Conservation (phyloP, 306 rosid species). For the Cucurbita moschata region DNA sequence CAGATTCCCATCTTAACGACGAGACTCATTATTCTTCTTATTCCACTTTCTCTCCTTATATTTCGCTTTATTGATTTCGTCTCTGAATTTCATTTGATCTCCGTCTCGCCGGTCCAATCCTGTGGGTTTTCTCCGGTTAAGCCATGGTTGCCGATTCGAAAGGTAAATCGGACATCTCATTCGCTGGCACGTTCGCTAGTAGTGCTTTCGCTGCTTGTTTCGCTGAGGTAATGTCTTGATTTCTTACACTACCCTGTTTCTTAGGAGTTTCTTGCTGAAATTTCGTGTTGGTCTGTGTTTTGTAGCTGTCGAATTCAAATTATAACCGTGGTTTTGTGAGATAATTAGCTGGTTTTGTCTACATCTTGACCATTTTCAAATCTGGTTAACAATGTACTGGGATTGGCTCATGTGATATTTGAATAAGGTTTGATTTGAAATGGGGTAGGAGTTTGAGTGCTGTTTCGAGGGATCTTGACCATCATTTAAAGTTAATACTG, state of each 20-base stretch:
- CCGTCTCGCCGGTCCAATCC: background rate
- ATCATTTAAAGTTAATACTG: background rate
- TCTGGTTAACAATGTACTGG: background rate
- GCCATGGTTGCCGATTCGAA: constrained; percentile 43
- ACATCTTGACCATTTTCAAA: background rate
- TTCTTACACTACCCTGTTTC: background rate
- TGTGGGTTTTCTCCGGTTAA: background rate
- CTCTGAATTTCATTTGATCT: background rate
- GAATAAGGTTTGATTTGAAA: background rate
- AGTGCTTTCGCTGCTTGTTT: constrained; percentile 62
- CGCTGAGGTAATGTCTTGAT: constrained; percentile 30
- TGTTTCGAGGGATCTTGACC: background rate
- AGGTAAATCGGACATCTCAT: constrained; percentile 44
- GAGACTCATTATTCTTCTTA: background rate
- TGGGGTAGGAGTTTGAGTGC: background rate
- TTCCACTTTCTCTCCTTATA: background rate
- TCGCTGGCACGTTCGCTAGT: constrained; percentile 41
- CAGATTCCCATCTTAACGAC: constrained; percentile 4
- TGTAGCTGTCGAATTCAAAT: background rate
- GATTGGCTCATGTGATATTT: background rate
- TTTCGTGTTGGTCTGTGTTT: background rate
- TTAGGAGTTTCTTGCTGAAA: background rate
- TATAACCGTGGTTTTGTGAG: background rate
- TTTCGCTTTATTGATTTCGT: background rate
- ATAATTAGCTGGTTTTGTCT: background rate